Evolutionary conservation across 805 yeast species (phyloP).

Genomic region (Suhomyces tanzawaensis): DNA sequence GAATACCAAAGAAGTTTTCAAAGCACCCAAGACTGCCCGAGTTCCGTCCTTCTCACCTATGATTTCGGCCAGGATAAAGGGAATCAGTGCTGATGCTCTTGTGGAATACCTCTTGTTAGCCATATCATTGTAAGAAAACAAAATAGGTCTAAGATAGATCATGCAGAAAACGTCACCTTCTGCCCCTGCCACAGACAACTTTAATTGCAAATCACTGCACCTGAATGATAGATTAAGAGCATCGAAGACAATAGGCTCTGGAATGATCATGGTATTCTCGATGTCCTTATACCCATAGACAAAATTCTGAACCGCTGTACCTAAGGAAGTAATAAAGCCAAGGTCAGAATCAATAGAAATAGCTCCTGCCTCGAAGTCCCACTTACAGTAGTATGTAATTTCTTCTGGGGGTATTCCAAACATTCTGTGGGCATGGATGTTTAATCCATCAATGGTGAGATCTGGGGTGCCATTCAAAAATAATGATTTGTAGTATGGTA

Average conservation of each 20-base stretch:
- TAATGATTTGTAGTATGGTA: slow-evolving; percentile 20
- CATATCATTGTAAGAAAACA: slow-evolving; percentile 61
- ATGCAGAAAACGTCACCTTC: slow-evolving; percentile 16
- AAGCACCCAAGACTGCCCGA: slow-evolving; percentile 29
- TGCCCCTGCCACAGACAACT: slow-evolving; percentile 32
- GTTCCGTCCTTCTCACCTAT: slow-evolving; percentile 15
- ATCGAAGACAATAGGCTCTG: slow-evolving; percentile 60
- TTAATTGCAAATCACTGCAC: slow-evolving; percentile 47
- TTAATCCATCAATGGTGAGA: slow-evolving; percentile 54
- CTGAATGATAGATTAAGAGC: slow-evolving; percentile 62
- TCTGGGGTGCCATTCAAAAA: slow-evolving; percentile 7
- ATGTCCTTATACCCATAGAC: slow-evolving; percentile 65
- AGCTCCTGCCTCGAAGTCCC: slow-evolving; percentile 77
- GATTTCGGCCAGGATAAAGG: slow-evolving; percentile 39
- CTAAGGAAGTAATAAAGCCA: slow-evolving; percentile 42
- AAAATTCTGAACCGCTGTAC: slow-evolving; percentile 44
- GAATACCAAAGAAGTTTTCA: slow-evolving; percentile 57
- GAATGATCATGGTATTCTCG: slow-evolving; percentile 69
- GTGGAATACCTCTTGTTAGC: slow-evolving; percentile 64
- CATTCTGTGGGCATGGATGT: slow-evolving; percentile 84
- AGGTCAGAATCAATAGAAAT: slow-evolving; percentile 53
- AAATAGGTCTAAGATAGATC: slow-evolving; percentile 19
- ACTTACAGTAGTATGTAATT: slow-evolving; percentile 83
- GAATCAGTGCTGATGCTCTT: slow-evolving; percentile 49
- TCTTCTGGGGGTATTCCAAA: slow-evolving; percentile 89